Evolutionary conservation across 2,329 filamentous ascomycete genomes (phyloP).

Genomic region (Hypoxylon sp.): DNA sequence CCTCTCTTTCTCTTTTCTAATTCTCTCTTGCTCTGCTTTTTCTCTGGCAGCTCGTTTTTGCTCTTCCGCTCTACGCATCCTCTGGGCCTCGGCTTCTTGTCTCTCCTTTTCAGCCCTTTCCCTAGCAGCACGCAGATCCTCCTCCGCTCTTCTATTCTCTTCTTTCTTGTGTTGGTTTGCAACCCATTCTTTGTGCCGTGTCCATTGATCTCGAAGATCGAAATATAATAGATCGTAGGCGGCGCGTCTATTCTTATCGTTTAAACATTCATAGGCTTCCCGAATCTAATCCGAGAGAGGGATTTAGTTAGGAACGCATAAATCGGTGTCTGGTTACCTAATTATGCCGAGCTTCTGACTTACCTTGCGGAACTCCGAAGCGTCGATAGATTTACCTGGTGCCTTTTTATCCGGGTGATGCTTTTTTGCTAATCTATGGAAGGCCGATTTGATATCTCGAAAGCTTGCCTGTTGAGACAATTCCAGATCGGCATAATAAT

Average conservation of each 20-base stretch:
- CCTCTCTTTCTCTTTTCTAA: conserved; percentile 21
- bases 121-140: conserved; percentile 9
- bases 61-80: conserved; percentile 6
- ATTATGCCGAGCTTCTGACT: background rate
- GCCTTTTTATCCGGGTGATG: conserved; percentile 38
- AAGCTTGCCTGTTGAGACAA: conserved; percentile 22
- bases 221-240: conserved; percentile 20
- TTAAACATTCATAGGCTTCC: conserved; percentile 31
- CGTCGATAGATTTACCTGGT: conserved; percentile 29
- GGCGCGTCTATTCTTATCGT: conserved; percentile 9
- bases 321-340: background rate
- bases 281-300: conserved; percentile 14
- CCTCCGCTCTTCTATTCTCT: conserved; percentile 17
- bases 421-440: conserved; percentile 24
- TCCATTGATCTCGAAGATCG: conserved; percentile 22
- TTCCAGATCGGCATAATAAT: conserved; percentile 32
- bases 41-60: conserved; percentile 16
- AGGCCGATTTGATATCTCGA: conserved; percentile 36
- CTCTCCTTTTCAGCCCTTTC: conserved; percentile 9
- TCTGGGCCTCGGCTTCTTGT: conserved; percentile 15
- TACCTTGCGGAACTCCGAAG: conserved; percentile 36
- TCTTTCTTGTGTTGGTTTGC: background rate
- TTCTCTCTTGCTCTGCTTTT: conserved; percentile 21
- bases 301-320: background rate
- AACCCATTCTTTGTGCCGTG: conserved; percentile 3